These are phyloP conservation scores for Cairneyella variabilis DNA, from an alignment of 495 filamentous ascomycete species.

Conservation along the genomic window DNA sequence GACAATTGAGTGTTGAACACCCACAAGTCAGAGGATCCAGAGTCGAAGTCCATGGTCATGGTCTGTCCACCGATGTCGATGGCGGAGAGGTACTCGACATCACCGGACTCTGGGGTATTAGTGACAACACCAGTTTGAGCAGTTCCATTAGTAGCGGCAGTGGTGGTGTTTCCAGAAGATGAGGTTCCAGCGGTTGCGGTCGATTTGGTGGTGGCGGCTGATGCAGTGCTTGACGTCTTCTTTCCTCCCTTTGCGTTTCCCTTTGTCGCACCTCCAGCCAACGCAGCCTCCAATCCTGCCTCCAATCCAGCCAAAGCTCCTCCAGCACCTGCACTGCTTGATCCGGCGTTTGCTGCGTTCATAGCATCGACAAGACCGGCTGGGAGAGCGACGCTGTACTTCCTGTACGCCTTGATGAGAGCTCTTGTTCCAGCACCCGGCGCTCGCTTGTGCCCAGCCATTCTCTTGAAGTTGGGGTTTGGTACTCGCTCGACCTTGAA, in stretches of 20 bases:
- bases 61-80: conserved; percentile 72
- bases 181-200: conserved; percentile 2
- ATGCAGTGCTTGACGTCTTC: conserved; percentile 28
- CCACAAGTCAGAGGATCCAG: conserved; percentile 83
- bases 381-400: conserved; percentile 53
- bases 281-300: neutral
- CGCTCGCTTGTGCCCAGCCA: conserved; percentile 29
- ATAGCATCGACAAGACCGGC: conserved; percentile 35
- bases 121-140: conserved; percentile 52
- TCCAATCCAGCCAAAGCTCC: conserved; percentile 2
- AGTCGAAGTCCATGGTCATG: conserved; percentile 75
- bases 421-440: conserved; percentile 44
- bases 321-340: no score
- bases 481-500: conserved; percentile 59
- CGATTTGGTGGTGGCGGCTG: conserved; percentile 4
- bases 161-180: neutral
- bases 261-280: neutral
- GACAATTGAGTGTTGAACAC: conserved; percentile 67
- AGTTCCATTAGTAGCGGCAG: conserved; percentile 10
- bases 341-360: conserved; percentile 1
- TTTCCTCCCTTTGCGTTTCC: neutral
- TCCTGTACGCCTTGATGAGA: conserved; percentile 58
- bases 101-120: conserved; percentile 57
- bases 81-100: conserved; percentile 70
- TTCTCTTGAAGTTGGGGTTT: conserved; percentile 43